Evolutionary conservation across 2,329 filamentous ascomycete species (phyloP), one percentile per base, ranked within the genome.

Genomic region (Paracorniculantispora psalliotae): DNA sequence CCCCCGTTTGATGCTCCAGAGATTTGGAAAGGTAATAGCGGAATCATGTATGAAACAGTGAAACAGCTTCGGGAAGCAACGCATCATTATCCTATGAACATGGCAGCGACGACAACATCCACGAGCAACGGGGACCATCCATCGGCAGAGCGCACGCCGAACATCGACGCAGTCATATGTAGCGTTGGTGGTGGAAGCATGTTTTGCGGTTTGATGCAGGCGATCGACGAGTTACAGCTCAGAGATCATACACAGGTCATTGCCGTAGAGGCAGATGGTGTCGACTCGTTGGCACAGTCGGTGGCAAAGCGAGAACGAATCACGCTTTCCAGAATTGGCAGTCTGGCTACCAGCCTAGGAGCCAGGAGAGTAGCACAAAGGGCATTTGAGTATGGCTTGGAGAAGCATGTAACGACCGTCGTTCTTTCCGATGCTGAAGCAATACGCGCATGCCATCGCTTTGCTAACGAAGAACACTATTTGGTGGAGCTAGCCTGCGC

Each of bases 151-250:
- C 21, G 39, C 19, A 15, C 25, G 30, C 43, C 54, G 8, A 62
- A 62, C 17, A 78, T 87, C 3, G 86, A 91, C 66, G 87, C 82
- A 1, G 75, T 94, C 4, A 79, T 92, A 39, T 92, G 88, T 71
- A 87, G 80, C 60, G 88, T 91, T 39, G 90, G 90, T 3, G 90
- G 90, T n/a, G 90, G 91, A 10, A 90, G 90, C 0, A 73, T 94
- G 19, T 79, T 94, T 50, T 87, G 85, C 65, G 91, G 90, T 1
- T 75, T 94, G 59, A 81, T 88, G 69, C 77, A 85, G 67, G 88
- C 87, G 2, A 74, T 92, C 1, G 62, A 68, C 50, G 61, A 64
- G 35, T n/a, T 63, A 48, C 46, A 59, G 7, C 55, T 66, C 60
- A 30, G 33, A 49, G 41, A 62, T 37, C 46, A 67, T 68, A 65